These are phyloP conservation scores for Agarophyton chilense DNA, from an alignment of 23 red algal genomes.

Conservation along the genomic window DNA sequence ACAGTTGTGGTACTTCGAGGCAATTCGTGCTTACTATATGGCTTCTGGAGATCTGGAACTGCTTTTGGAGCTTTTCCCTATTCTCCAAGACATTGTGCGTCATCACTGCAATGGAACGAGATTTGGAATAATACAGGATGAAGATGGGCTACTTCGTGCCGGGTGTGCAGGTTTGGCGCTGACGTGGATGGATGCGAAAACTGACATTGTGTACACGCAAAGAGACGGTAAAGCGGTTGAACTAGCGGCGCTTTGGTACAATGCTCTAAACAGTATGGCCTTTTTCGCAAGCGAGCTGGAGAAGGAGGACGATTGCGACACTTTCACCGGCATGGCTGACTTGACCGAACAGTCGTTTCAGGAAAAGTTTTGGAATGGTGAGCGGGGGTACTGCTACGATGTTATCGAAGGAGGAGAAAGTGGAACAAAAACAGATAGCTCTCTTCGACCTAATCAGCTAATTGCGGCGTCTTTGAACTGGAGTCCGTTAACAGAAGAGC, in stretches of 20 bases:
- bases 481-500: slow-evolving; percentile 61
- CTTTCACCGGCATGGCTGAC: slow-evolving; percentile 54
- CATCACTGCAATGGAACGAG: slow-evolving; percentile 63
- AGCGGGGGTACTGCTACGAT: slow-evolving; percentile 57
- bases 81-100: slow-evolving; percentile 43
- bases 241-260: slow-evolving; percentile 59
- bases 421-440: slow-evolving; percentile 6
- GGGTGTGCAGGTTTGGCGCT: slow-evolving; percentile 37
- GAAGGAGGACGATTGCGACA: slow-evolving; percentile 39
- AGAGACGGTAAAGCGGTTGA: slow-evolving; percentile 62
- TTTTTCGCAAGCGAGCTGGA: slow-evolving; percentile 67
- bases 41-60: slow-evolving; percentile 61
- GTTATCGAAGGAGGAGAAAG: slow-evolving; percentile 52
- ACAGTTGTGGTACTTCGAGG: slow-evolving; percentile 70
- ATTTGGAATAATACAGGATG: slow-evolving; percentile 62
- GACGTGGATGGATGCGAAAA: slow-evolving; percentile 75
- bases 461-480: slow-evolving; percentile 67
- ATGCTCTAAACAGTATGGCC: slow-evolving; percentile 63
- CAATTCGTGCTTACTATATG: slow-evolving; percentile 63
- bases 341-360: slow-evolving; percentile 58
- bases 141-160: slow-evolving; percentile 54
- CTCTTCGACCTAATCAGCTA: slow-evolving; percentile 58
- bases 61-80: slow-evolving; percentile 49
- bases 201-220: slow-evolving; percentile 53
- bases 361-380: slow-evolving; percentile 63